Base-by-base conservation (phyloP, 78 protist species). In the Cavenderia fasciculata region DNA sequence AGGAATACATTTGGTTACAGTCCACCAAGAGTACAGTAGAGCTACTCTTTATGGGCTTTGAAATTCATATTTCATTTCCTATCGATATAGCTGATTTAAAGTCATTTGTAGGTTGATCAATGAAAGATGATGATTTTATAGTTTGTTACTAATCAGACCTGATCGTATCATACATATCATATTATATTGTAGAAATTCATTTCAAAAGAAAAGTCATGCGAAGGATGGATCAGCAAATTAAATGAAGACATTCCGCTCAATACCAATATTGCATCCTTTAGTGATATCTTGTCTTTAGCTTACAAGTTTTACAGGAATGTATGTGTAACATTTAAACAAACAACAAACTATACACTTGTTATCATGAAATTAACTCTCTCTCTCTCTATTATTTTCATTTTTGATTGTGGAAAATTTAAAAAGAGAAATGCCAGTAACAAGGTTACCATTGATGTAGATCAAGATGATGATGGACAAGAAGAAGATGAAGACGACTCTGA, bases 1-100 rank as follows among this genome's bases (percentile, higher is more conserved):
- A 82, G 4, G 90, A 82, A 11, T 82, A 51, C 46, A 43, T 82
- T 68, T 82, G 90, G 90, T 29, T 82, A 0, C 78, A 82, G n/a
- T 82, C 90, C 2, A 29, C 90, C 10, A 82, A 82, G 49, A 68
- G 41, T 31, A 56, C 65, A 27, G 46, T 82, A 4, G 78, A 82
- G n/a, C 19, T 82, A 25, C 44, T 82, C 34, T 82, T 57, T 43
- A 82, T 46, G 34, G 90, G 90, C 44, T 44, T 36, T 57, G 77
- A 66, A 43, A 38, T 82, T 29, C 25, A 23, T 2, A 82, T 82
- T n/a, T 40, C 62, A 31, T 82, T 68, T 43, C 90, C 90, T 2
- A 31, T 43, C 3, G 90, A 82, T 43, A n/a, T 82, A 14, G 31
- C 34, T 31, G 78, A 82, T 43, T 36, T 44, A n/a, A 68, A 82